Evolutionary conservation across 805 yeast genomes (phyloP), one percentile per base, ranked within the genome.

Genomic region (Barnettozyma pratensis): DNA sequence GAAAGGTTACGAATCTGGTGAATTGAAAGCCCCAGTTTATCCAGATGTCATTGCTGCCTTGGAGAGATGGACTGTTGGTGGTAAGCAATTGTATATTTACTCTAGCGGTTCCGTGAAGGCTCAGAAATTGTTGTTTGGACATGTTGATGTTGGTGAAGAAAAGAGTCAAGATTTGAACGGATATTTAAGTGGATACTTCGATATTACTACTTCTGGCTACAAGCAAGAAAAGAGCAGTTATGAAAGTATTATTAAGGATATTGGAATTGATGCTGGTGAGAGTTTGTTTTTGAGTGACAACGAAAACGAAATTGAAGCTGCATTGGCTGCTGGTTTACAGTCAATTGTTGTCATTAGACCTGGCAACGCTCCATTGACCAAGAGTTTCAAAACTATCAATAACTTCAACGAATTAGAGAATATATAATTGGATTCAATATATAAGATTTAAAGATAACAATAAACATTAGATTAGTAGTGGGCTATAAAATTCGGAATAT

Each of bases 51-150:
- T 87, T 41, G 67, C 67, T 0, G 75, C 77, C 40, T 77, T 90
- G 45, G 55, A 70, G 44, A 47, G 58, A 3, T 76, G 82, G 78
- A 49, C 58, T 1, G 28, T 49, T 0, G 39, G 42, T 4, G 53
- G 58, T 1, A 55, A 54, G 32, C 67, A 68, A 3, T 68, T 88
- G 0, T 86, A 74, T 60, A 88, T 91, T 19, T 91, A 91, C 67
- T 89, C 97, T 0, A 86, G 96, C 29, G 98, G 98, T 0, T 83
- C 94, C 39, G 80, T 91, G 27, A 77, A 81, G 50, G 97, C 97
- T 0, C 98, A 91, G 58, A 85, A 83, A 57, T 68, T 91, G 51
- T 67, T 91, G 49, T 88, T 91, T 60, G 74, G 73, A 0, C 77
- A 86, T 61, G 91, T 86, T 8, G 68, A 68, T 45, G 66, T 68